A percentile compares a stretch with the other conserved stretches of the same genome.
These are phyloP conservation scores for Phaeodactylum tricornutum DNA, from an alignment of 108 stramenopile genomes.

Conservation along the genomic window DNA sequence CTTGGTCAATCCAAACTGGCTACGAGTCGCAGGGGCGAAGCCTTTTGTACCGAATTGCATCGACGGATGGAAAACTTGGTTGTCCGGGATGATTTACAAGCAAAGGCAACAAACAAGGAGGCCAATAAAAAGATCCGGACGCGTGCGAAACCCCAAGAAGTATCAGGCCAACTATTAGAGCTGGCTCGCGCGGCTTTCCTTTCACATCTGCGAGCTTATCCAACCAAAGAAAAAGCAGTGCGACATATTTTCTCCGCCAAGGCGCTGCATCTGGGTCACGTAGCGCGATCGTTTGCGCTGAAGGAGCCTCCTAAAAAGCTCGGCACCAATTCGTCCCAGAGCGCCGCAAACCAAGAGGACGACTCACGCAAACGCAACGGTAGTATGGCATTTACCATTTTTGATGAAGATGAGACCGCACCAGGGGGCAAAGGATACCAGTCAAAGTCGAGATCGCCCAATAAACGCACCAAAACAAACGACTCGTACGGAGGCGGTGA, in stretches of 20 bases:
- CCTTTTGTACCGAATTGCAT: conserved; percentile 49
- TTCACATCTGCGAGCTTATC: conserved; percentile 71
- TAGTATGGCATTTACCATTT: no score
- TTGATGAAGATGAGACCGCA: no score
- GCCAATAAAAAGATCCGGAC: conserved; percentile 13
- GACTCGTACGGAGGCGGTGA: no score
- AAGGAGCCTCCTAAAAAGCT: conserved; percentile 74
- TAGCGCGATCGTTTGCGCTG: conserved; percentile 77
- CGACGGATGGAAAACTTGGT: conserved; percentile 38
- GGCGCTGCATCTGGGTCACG: conserved; percentile 78
- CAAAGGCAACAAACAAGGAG: conserved; percentile 15
- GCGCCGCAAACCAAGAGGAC: no score
- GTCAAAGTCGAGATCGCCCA: no score
- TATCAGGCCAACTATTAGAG: conserved; percentile 32
- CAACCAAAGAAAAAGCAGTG: conserved; percentile 79
- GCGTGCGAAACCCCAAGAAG: conserved; percentile 14
- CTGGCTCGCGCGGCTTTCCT: conserved; percentile 61
- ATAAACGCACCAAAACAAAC: no score
- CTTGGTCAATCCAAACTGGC: not conserved
- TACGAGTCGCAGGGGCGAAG: conserved; percentile 10
- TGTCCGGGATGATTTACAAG: conserved; percentile 19
- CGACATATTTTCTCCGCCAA: conserved; percentile 74
- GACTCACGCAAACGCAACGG: no score
- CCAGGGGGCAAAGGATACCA: no score
- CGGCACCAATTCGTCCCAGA: no score